Base-by-base conservation (phyloP, 495 filamentous ascomycete genomes). In the Hyphodiscus hymeniophilus region DNA sequence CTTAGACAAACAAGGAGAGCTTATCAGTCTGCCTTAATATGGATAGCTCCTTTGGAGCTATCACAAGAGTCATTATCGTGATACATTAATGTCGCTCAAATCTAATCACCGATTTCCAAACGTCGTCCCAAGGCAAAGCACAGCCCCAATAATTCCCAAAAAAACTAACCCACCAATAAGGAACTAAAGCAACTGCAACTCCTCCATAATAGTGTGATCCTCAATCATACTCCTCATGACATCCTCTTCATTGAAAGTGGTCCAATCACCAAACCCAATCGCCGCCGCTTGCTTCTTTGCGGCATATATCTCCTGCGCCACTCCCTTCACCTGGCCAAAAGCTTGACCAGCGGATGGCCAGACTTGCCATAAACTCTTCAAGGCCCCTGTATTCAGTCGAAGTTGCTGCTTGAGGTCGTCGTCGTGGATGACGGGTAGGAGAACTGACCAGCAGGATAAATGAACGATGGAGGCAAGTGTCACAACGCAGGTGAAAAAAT, bases 401-500 rank as follows among this genome's bases (percentile, higher is more conserved):
- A 91, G 84, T 47, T 77, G 81, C 62, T 89, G 84, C 36, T 85
- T 86, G 45, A 87, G 80, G 48, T 81, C 82, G 56, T 85, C 82
- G 50, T 80, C 77, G 3, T 71, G 61, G 35, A 69, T 64, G 22
- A 69, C 65, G 53, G 67, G 68, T n/a, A 71, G 65, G 38, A 51
- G 71, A 73, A 34, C 76, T 50, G 69, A 85, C 80, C 76, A 78
- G 45, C 72, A 72, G 48, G 69, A 74, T 3, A 82, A 69, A 50
- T 82, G 77, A 22, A 82, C 77, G 57, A 80, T 76, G 6, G 76
- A 71, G 0, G 74, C 69, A 51, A 90, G 75, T 10, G 84, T 89
- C 17, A 94, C 68, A 13, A 88, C 79, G 60, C 88, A 94, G 20
- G 84, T 89, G 69, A 94, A 90, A 66, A 94, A 90, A 18, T 89